Evolutionary conservation across 805 yeast genomes (phyloP).

Genomic region (Metschnikowia baotianmanensis): DNA sequence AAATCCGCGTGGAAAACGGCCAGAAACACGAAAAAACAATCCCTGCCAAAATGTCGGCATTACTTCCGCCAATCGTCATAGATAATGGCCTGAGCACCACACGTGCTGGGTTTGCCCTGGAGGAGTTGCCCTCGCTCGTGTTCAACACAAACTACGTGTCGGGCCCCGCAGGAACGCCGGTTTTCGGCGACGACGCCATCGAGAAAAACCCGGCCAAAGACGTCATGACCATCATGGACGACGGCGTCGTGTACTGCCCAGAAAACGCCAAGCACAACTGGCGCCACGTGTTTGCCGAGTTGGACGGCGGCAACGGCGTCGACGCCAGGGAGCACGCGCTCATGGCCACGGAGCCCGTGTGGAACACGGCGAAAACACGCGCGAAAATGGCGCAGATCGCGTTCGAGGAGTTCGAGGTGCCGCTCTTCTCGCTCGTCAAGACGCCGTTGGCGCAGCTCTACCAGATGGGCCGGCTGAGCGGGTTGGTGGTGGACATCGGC

Average conservation of each 20-base stretch:
- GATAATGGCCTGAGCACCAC: slow-evolving; percentile 66
- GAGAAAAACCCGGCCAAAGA: slow-evolving; percentile 44
- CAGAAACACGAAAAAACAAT: not conserved
- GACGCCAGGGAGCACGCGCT: slow-evolving; percentile 64
- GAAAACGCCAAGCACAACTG: slow-evolving; percentile 66
- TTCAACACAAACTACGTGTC: slow-evolving; percentile 56
- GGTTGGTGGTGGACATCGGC: slow-evolving; percentile 81
- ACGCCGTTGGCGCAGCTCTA: slow-evolving; percentile 76
- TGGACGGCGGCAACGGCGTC: slow-evolving; percentile 41
- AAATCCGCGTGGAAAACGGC: too few relatives aligned
- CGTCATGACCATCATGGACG: slow-evolving; percentile 57
- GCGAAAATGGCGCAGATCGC: slow-evolving; percentile 64
- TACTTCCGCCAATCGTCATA: slow-evolving; percentile 58
- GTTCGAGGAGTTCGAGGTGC: slow-evolving; percentile 71
- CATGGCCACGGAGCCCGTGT: slow-evolving; percentile 59
- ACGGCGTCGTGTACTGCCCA: slow-evolving; percentile 70
- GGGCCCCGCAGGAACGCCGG: slow-evolving; percentile 28
- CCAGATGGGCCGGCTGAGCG: slow-evolving; percentile 74
- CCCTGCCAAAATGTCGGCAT: slow-evolving; percentile 1
- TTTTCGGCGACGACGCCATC: slow-evolving; percentile 48
- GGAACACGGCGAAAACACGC: slow-evolving; percentile 64
- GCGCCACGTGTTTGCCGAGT: slow-evolving; percentile 56
- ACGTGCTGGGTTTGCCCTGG: slow-evolving; percentile 68
- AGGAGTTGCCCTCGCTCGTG: slow-evolving; percentile 58
- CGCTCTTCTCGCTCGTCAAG: slow-evolving; percentile 71